Evolutionary conservation across 2,329 filamentous ascomycete species (phyloP), one percentile per base, ranked within the genome.

Genomic region (Epichloe hybrida): DNA sequence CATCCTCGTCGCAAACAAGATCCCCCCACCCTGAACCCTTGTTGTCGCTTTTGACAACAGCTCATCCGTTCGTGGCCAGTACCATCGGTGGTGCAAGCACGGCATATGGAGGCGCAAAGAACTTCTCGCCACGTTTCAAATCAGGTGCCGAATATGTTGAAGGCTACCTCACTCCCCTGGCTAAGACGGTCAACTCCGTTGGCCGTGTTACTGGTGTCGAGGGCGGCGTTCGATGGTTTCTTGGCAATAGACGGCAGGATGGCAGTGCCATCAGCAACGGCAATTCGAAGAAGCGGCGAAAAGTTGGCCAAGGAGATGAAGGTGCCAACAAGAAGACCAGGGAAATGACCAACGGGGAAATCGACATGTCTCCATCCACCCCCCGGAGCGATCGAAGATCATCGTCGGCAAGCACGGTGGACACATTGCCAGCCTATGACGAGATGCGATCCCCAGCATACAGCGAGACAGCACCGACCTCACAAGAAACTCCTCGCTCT

Each of bases 91-190:
- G 84, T 49, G 91, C 89, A 0, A 78, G 91, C 7, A 88, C 86
- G 1, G 88, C 87, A 1, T 97, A 97, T 64, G 84, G 85, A 31
- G 83, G 79, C 3, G 89, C 87, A 11, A 96, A 97, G 67, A 88
- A 90, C 58, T 94, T 91, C 61, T 94, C 88, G 1, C 89, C 91
- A 0, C 79, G 86, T 2, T 88, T 96, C 63, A 89, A 87, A 65
- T 86, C 86, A n/a, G 81, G 89, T 54, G 91, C 88, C 46, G 88
- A 95, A 64, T 88, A 94, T 59, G 83, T 96, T 20, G 91, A 97
- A 66, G 84, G 87, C 45, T 91, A 88, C 58, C 80, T 95, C 48
- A 87, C 85, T 1, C 89, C 88, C 1, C 81, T 96, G 49, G 87
- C 87, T 49, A 93, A 87, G 61, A 93, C 88, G 0, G 86, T 95